Conservation (phyloP, 345 rosid species). For the Lumnitzera littorea region DNA sequence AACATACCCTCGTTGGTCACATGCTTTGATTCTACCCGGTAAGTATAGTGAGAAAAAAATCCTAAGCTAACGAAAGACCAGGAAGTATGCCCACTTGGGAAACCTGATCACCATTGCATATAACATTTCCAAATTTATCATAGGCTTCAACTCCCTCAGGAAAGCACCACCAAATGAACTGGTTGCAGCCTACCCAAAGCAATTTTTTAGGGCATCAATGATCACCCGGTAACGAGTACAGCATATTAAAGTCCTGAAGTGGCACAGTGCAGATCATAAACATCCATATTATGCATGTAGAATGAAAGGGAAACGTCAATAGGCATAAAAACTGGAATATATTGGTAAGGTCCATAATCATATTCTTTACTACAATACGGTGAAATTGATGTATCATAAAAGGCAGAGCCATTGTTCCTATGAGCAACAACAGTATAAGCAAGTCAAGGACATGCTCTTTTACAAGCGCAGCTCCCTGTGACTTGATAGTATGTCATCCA, state of each 20-base stretch:
- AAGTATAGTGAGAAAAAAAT: slow-evolving; percentile 31
- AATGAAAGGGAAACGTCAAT: slow-evolving; percentile 39
- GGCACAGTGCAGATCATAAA: slow-evolving; percentile 90
- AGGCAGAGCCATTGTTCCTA: slow-evolving; percentile 30
- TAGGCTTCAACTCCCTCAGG: slow-evolving; percentile 86
- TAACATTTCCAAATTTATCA: slow-evolving; percentile 58
- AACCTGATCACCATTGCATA: slow-evolving; percentile 79
- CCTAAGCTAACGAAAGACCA: slow-evolving; percentile 44
- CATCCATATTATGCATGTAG: slow-evolving; percentile 61
- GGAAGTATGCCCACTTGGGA: slow-evolving; percentile 90
- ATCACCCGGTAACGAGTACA: slow-evolving; percentile 54
- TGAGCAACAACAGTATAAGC: slow-evolving; percentile 61
- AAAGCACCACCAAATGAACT: slow-evolving; percentile 94
- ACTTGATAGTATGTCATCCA: slow-evolving; percentile 35
- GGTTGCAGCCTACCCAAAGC: slow-evolving; percentile 92
- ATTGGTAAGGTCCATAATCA: slow-evolving; percentile 90
- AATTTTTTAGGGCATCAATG: slow-evolving; percentile 66
- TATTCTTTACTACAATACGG: slow-evolving; percentile 80
- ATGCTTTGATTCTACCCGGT: slow-evolving; percentile 32
- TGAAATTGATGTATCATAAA: slow-evolving; percentile 60
- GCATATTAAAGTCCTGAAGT: slow-evolving; percentile 72
- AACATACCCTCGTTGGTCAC: slow-evolving; percentile 32
- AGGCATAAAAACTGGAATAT: slow-evolving; percentile 61
- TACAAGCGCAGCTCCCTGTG: slow-evolving; percentile 53
- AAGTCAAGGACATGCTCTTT: slow-evolving; percentile 66